Base-by-base conservation (phyloP, 225 moss, liverwort and hornwort species). In the Climacium dendroides region DNA sequence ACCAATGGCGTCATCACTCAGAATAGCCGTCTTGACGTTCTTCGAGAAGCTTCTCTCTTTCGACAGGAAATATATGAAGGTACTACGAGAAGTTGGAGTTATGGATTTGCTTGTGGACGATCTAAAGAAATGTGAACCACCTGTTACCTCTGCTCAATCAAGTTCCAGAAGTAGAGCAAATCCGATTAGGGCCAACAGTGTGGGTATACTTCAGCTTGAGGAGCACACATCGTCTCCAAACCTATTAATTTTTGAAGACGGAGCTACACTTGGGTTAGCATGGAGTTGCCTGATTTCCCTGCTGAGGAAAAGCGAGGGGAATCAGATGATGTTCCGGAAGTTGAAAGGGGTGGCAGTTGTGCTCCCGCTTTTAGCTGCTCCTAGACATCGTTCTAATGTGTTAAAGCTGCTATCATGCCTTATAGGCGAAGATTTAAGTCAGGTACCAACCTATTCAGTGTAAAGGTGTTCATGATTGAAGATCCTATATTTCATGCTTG, bases 11-110 rank as follows among this genome's bases (percentile, higher is more conserved):
- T 92, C 97, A 73, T 77, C 91, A 47, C 92, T 96, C 88, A 91
- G 93, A 89, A 92, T 94, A 86, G 94, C 95, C 39, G 93, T 99
- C 85, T 93, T 99, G 74, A 92, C 94, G 37, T 99, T 99, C 78
- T 96, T 97, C 77, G 95, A 96, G 85, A 99, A 99, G 91, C 94
- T 97, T 61, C 93, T 99, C 86, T 99, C 99, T 34, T 99, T 97
- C 88, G 99, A 99, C 91, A 93, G 95, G 87, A 95, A 96, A 78
- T 99, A 96, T 85, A 99, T 97, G 93, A 99, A 96, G 89, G 89
- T 99, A 23, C 92, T 99, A 66, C 93, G 96, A 77, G 99, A 99
- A 92, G 99, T 94, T 83, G 99, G 99, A 77, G 94, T 99, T 55
- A 88, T 99, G 89, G 95, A 97, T 85, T 90, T 97, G 85, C 94